phyloP scores from a whole-genome alignment of 495 filamentous ascomycete genomes.

The Chaetomium fimeti region DNA sequence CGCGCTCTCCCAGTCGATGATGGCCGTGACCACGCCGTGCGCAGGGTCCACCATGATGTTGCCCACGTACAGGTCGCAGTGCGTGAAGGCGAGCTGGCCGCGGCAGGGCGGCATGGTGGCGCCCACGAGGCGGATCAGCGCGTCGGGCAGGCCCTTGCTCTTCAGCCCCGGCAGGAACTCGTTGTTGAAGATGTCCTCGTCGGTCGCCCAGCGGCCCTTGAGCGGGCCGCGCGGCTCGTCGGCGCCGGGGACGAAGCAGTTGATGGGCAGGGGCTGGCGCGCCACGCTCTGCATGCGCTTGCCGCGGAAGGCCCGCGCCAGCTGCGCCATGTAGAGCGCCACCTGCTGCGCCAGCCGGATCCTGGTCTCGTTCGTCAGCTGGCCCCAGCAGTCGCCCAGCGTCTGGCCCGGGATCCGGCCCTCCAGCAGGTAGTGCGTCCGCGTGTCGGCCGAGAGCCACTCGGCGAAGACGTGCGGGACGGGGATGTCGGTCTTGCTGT shows the following conservation, averaged over 20 bases:
- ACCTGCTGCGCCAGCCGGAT: not conserved
- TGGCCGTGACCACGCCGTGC: not conserved
- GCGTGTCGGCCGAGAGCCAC: not conserved
- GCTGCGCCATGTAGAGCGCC: not conserved
- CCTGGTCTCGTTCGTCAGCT: not conserved
- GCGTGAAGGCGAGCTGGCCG: not conserved
- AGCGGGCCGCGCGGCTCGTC: not conserved
- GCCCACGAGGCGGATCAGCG: not conserved
- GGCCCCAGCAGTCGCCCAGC: constrained; percentile 1
- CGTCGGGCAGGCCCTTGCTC: not conserved
- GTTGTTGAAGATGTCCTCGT: constrained; percentile 9
- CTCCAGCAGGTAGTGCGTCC: constrained; percentile 10
- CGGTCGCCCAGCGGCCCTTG: not conserved
- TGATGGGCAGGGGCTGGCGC: constrained; percentile 4
- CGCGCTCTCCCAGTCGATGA: constrained; percentile 23
- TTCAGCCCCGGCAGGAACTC: not conserved
- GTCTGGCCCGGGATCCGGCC: not conserved
- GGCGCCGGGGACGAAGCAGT: constrained; percentile 9
- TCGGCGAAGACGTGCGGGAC: constrained; percentile 9
- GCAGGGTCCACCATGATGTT: constrained; percentile 15
- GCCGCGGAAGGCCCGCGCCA: not conserved
- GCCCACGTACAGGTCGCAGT: constrained; percentile 18
- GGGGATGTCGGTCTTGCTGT: not conserved
- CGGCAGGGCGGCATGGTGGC: constrained; percentile 12
- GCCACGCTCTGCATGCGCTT: not conserved